Evolutionary conservation across 116 monocot genomes (phyloP), one percentile per base, ranked within the genome.

Genomic region (Trichopus zeylanicus): DNA sequence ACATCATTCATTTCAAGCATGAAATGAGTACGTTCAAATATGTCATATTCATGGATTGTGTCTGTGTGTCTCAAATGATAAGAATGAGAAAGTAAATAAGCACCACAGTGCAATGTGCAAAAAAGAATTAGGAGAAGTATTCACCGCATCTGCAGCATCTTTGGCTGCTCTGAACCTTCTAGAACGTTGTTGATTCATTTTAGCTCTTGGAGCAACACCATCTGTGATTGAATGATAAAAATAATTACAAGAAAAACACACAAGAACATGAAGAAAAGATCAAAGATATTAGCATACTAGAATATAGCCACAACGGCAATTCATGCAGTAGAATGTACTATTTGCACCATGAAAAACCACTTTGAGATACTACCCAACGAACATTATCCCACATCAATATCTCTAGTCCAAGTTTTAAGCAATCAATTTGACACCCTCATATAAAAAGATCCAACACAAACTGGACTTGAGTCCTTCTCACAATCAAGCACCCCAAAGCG

Each of bases 131-230:
- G 42, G n/a, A 42, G 13, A 42, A n/a, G n/a, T 12, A 31, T 60
- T 20, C 52, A 86, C 86, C 5, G 71, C 64, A 42, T 68, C 62
- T 31, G 61, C 74, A n/a, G 78, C 82, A 73, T 81, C 78, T 64
- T 78, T 81, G 23, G 87, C 78, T 3, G 82, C 58, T 59, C 74
- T 63, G 42, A 75, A 87, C 51, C 87, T 54, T 52, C 87, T 66
- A 1, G 75, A 66, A 7, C 82, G 63, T 55, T 82, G 87, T 57
- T 82, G 87, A 51, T 87, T 87, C 75, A 87, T 78, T 62, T 82
- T 87, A 7, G 81, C 75, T 56, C 81, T 74, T 26, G 78, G 78
- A 56, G 81, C 81, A 25, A 87, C 81, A 46, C 82, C 87, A 76
- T 87, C 82, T 86, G 64, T 3, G 18, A 42, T 9, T 13, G 13